Conservation (phyloP, 2,329 filamentous ascomycete genomes). For the Elsinoe batatas region DNA sequence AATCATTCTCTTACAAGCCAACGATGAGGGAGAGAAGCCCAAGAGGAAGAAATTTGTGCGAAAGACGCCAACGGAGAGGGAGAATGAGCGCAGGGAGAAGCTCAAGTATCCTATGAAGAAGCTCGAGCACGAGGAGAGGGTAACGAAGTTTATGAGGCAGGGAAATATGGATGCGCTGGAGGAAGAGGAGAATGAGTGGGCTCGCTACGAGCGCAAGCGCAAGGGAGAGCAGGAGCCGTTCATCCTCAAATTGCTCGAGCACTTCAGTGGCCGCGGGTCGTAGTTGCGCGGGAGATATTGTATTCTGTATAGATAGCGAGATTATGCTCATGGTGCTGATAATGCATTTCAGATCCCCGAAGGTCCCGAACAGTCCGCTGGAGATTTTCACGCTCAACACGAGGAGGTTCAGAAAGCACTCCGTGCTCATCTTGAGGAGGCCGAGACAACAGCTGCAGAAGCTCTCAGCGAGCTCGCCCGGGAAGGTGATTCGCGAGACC, state of each 20-base stretch:
- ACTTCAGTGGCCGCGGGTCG: no score
- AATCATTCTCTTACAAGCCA: conserved; percentile 1
- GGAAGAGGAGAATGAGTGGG: conserved; percentile 7
- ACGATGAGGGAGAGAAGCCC: conserved; percentile 17
- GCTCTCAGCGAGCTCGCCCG: no score
- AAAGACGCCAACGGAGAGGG: conserved; percentile 20
- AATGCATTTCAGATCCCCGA: not conserved
- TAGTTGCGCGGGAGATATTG: not conserved
- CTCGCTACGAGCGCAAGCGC: conserved; percentile 4
- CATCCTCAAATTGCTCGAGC: not conserved
- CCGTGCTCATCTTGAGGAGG: not conserved
- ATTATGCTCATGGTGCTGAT: not conserved
- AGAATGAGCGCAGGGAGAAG: conserved; percentile 8
- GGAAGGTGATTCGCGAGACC: no score
- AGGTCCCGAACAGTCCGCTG: not conserved
- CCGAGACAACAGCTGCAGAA: not conserved
- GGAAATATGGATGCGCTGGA: not conserved
- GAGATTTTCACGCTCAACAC: not conserved
- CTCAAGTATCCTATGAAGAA: not conserved
- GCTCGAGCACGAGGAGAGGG: conserved; percentile 5
- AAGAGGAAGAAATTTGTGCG: conserved; percentile 4
- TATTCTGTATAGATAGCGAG: not conserved
- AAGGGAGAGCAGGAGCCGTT: not conserved
- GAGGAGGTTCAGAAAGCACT: not conserved
- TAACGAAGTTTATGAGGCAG: not conserved